Conservation (phyloP, 2,329 filamentous ascomycete species). For the Alternaria novae-zelandiae region DNA sequence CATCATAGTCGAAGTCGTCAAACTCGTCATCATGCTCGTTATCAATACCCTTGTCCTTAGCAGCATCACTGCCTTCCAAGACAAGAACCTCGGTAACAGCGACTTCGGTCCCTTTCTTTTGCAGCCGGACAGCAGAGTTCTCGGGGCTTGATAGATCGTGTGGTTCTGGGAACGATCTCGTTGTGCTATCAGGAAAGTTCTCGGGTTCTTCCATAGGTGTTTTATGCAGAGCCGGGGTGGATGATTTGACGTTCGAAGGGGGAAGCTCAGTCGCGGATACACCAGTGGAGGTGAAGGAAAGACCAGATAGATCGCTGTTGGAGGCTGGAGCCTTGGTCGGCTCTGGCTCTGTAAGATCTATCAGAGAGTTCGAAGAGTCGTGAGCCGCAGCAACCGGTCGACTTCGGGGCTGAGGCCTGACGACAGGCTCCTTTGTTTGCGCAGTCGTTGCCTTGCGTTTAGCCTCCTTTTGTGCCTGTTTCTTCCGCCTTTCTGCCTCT, state of each 20-base stretch:
- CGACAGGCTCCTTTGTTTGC: neutral
- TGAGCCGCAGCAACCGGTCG: neutral
- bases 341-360: neutral
- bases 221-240: neutral
- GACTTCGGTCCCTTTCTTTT: conserved; percentile 13
- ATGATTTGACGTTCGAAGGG: neutral
- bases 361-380: neutral
- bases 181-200: neutral
- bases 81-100: conserved; percentile 15
- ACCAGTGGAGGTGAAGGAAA: neutral
- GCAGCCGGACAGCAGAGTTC: neutral
- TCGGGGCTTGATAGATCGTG: neutral
- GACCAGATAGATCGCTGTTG: neutral
- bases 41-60: neutral
- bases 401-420: conserved; percentile 11
- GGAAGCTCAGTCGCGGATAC: neutral
- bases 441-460: conserved; percentile 18
- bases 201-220: neutral
- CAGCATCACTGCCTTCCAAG: neutral
- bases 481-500: conserved; percentile 45
- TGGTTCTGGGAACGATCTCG: neutral
- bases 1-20: conserved; percentile 14
- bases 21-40: neutral
- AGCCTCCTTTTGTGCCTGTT: conserved; percentile 34
- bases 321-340: neutral